A percentile compares a stretch with the other conserved stretches of the same genome.
These are phyloP conservation scores for Gentiana macrophylla DNA, from an alignment of 257 asterid species.

Conservation along the genomic window DNA sequence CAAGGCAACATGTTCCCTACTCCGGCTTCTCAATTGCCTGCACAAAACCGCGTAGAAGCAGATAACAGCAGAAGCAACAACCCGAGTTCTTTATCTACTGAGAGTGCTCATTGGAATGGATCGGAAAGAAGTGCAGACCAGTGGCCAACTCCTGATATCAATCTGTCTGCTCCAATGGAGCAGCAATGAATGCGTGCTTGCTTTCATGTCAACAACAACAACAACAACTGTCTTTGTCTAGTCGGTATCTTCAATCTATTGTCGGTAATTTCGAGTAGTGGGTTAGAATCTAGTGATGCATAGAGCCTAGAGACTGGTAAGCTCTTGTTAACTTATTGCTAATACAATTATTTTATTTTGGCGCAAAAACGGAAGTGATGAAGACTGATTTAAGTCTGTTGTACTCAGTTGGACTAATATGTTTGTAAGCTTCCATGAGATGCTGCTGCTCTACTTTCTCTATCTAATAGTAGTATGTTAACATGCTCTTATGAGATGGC, in stretches of 20 bases:
- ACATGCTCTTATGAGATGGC: too few species aligned
- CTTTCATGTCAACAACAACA: not conserved
- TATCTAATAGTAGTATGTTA: too few species aligned
- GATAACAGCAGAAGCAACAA: conserved; percentile 32
- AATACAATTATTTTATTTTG: not conserved
- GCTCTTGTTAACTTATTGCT: not conserved
- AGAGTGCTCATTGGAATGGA: conserved; percentile 48
- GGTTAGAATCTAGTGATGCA: conserved; percentile 14
- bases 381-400: not conserved
- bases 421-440: not conserved
- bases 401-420: not conserved
- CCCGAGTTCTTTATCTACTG: conserved; percentile 46
- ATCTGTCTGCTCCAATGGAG: conserved; percentile 45
- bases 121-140: conserved; percentile 36
- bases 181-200: conserved; percentile 23
- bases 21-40: conserved; percentile 29
- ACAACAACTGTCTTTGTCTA: not conserved
- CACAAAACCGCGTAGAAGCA: conserved; percentile 37
- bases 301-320: not conserved
- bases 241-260: conserved; percentile 6
- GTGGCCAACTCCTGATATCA: conserved; percentile 68
- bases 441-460: too few species aligned
- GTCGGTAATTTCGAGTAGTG: conserved; percentile 9
- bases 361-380: not conserved
- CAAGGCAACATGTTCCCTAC: conserved; percentile 18